phyloP scores from a whole-genome alignment of 257 asterid species.

The Capsicum pubescens region DNA sequence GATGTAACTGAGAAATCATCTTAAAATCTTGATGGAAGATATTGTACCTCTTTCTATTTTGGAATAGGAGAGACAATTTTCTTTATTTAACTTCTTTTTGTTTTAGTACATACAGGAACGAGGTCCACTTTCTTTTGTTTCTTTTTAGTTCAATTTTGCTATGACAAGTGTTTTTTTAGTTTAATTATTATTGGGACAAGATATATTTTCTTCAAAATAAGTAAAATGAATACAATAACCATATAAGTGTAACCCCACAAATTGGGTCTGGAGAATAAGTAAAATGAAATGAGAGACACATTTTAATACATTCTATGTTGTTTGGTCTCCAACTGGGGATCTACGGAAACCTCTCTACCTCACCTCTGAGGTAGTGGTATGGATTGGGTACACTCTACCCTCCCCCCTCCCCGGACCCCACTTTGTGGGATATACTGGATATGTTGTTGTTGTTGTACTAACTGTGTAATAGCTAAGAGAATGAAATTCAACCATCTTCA shows the following conservation, averaged over 20 bases:
- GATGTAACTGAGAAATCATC: constrained; percentile 16
- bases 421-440: no score
- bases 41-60: background rate
- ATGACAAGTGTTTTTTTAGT: background rate
- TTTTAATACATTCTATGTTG: background rate
- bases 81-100: background rate
- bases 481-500: background rate
- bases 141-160: background rate
- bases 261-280: background rate
- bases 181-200: background rate
- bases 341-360: no score
- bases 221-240: background rate
- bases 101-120: background rate
- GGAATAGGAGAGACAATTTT: background rate
- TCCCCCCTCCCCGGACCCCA: no score
- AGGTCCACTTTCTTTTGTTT: background rate
- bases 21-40: constrained; percentile 7
- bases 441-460: no score
- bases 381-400: no score
- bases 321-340: no score
- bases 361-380: no score
- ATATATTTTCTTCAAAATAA: background rate
- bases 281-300: background rate
- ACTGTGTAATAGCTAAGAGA: background rate
- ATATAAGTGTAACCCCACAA: background rate